Percentiles rank a stretch among this genome's conserved stretches.
Evolutionary conservation across 495 filamentous ascomycete genomes (phyloP).

Genomic region (Trichoderma parareesei): DNA sequence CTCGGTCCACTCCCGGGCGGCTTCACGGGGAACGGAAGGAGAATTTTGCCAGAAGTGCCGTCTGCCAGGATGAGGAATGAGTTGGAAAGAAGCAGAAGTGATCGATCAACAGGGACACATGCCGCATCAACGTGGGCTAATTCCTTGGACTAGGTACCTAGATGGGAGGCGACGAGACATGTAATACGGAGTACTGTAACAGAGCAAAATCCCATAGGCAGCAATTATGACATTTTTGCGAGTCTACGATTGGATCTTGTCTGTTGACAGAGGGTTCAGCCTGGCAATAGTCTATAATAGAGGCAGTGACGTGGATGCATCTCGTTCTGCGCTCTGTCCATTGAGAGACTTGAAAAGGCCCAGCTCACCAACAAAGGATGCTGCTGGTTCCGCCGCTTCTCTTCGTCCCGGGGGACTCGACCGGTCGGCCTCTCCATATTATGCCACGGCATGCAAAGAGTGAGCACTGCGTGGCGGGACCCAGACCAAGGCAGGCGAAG

Average conservation of each 20-base stretch:
- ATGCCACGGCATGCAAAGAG: background rate
- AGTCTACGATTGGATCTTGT: background rate
- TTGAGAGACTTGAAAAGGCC: background rate
- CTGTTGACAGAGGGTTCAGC: background rate
- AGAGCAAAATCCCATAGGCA: background rate
- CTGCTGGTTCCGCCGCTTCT: background rate
- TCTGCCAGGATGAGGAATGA: background rate
- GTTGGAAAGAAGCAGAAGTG: background rate
- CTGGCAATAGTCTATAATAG: background rate
- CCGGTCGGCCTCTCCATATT: background rate
- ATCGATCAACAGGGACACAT: background rate
- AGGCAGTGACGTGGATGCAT: slow-evolving; percentile 6
- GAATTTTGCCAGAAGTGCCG: background rate
- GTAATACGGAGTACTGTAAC: background rate
- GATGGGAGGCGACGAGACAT: background rate
- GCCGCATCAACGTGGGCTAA: background rate
- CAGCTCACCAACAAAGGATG: background rate
- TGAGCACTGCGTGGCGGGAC: slow-evolving; percentile 4
- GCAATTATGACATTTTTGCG: background rate
- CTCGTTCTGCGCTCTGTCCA: background rate
- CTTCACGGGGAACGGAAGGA: background rate
- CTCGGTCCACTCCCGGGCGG: background rate
- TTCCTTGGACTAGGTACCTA: background rate
- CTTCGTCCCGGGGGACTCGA: background rate
- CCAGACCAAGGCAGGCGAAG: background rate